phyloP scores from a whole-genome alignment of 805 yeast genomes.

The Alloascoidea hylecoeti region DNA sequence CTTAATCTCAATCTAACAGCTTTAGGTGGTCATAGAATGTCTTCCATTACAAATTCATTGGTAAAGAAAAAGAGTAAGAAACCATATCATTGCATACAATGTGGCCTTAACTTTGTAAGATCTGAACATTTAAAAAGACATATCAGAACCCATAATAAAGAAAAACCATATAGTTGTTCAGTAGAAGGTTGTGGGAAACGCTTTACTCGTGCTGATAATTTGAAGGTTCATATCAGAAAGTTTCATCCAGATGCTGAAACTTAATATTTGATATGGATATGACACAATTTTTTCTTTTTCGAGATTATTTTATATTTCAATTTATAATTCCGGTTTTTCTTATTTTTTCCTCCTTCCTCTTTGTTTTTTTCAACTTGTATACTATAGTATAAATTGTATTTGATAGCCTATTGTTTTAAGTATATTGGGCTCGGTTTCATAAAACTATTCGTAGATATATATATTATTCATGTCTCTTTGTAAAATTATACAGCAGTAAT shows the following conservation, averaged over 20 bases:
- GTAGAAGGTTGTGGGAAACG: constrained; percentile 40
- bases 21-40: neutral
- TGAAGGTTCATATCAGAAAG: constrained; percentile 57
- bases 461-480: too few species aligned
- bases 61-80: constrained; percentile 11
- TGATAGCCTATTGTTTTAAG: too few species aligned
- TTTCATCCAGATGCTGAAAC: neutral
- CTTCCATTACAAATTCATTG: constrained; percentile 1
- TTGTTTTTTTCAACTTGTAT: too few species aligned
- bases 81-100: constrained; percentile 19
- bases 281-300: too few species aligned
- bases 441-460: too few species aligned
- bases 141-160: constrained; percentile 61
- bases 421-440: too few species aligned
- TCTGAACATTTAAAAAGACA: constrained; percentile 36
- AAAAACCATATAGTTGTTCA: constrained; percentile 60
- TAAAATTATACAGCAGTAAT: too few species aligned
- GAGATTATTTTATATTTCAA: too few species aligned
- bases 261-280: too few species aligned
- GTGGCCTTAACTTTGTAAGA: constrained; percentile 22
- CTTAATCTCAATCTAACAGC: neutral
- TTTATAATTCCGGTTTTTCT: too few species aligned
- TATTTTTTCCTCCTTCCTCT: too few species aligned
- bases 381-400: too few species aligned
- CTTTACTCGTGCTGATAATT: constrained; percentile 66